Conservation (phyloP, 352 stramenopile species). For the Saprolegnia diclina region DNA sequence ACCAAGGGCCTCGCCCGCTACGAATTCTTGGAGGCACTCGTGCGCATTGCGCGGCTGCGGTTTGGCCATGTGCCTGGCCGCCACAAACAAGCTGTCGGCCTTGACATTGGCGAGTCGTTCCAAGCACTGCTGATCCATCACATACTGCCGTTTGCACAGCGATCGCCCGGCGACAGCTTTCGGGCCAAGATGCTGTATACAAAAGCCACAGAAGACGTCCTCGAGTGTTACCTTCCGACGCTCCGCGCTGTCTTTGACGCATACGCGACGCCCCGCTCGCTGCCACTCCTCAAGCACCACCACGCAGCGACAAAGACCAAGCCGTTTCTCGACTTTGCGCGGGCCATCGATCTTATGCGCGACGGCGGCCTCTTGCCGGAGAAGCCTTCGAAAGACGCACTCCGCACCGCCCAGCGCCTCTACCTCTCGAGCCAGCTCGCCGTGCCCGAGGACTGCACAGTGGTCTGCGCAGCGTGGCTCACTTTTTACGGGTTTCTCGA, state of each 20-base stretch:
- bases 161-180: background rate
- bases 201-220: background rate
- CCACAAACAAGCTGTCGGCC: background rate
- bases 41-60: background rate
- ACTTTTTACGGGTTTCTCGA: constrained; percentile 6
- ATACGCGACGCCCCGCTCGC: background rate
- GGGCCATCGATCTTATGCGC: background rate
- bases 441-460: background rate
- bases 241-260: background rate
- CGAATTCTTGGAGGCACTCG: background rate
- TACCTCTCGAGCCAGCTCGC: background rate
- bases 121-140: background rate
- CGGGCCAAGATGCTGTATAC: background rate
- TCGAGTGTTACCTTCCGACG: background rate
- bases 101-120: background rate
- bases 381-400: background rate
- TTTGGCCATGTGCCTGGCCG: background rate
- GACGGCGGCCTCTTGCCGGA: background rate
- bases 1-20: background rate
- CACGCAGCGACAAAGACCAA: background rate
- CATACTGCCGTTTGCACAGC: background rate
- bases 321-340: background rate
- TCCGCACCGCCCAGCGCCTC: background rate
- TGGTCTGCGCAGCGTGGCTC: background rate
- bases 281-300: background rate